phyloP scores from a whole-genome alignment of 108 stramenopile species.

The Cyclostephanos tholiformis region DNA sequence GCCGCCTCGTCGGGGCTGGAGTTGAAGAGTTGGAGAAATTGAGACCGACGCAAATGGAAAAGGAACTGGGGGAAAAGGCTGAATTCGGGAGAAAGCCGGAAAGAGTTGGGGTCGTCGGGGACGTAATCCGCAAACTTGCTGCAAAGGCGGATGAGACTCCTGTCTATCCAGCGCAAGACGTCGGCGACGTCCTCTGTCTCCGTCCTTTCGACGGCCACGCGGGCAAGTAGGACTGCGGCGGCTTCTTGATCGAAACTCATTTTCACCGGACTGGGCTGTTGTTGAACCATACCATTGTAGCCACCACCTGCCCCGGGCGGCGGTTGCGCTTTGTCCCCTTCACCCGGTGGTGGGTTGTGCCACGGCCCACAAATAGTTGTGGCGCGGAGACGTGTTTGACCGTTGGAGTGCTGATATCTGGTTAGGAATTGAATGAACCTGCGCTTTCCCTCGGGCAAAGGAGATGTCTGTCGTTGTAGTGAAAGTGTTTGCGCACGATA shows the following conservation, averaged over 20 bases:
- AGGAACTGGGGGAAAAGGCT: constrained; percentile 98
- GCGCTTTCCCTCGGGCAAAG: constrained; percentile 83
- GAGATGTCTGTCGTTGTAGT: constrained; percentile 47
- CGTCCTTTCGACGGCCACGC: constrained; percentile 93
- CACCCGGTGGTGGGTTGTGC: constrained; percentile 79
- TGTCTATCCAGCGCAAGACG: constrained; percentile 98
- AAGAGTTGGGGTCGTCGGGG: constrained; percentile 92
- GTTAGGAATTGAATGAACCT: constrained; percentile 97
- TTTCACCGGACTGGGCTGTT: constrained; percentile 70
- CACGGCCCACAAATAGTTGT: constrained; percentile 96
- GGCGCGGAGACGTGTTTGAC: constrained; percentile 88
- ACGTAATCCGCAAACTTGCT: constrained; percentile 97
- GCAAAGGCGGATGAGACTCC: constrained; percentile 96
- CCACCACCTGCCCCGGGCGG: constrained; percentile 48
- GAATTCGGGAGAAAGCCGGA: constrained; percentile 94
- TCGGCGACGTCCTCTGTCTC: constrained; percentile 96
- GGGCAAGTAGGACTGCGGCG: constrained; percentile 96
- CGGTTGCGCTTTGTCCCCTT: constrained; percentile 43
- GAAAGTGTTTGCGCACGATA: not conserved
- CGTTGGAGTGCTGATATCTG: constrained; percentile 95
- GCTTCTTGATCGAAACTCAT: constrained; percentile 98
- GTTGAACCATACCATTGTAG: constrained; percentile 42
- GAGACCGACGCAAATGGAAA: constrained; percentile 94
- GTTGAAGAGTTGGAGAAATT: constrained; percentile 98
- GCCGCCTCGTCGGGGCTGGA: constrained; percentile 97